Evolutionary conservation across 73 alveolate species (phyloP).

Genomic region (Paramecium tetraurelia): DNA sequence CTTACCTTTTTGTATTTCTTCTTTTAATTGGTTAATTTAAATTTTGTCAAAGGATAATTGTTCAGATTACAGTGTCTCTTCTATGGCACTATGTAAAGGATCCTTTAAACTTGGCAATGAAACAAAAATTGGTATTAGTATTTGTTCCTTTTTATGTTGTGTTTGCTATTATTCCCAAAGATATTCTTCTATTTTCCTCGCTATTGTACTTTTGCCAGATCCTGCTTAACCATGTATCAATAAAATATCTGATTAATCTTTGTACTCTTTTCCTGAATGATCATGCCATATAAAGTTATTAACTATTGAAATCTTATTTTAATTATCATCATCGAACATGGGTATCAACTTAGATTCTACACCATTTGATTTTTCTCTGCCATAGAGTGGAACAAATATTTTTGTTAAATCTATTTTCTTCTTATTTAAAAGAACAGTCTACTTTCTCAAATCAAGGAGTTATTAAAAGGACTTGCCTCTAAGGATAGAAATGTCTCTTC

Average conservation of each 20-base stretch:
- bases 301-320: background rate
- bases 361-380: background rate
- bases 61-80: background rate
- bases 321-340: background rate
- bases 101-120: background rate
- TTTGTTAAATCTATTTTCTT: background rate
- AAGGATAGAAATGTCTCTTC: background rate
- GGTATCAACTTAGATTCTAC: background rate
- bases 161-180: background rate
- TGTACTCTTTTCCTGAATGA: background rate
- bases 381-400: background rate
- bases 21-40: background rate
- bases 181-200: slow-evolving; percentile 1
- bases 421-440: background rate
- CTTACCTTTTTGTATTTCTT: background rate
- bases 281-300: background rate
- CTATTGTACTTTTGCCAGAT: background rate
- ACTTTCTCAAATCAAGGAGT: background rate
- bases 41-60: background rate
- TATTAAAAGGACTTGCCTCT: background rate
- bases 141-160: background rate
- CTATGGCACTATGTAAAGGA: background rate
- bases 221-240: slow-evolving; percentile 31
- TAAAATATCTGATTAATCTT: background rate
- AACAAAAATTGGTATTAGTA: background rate